Percentiles rank a stretch among this genome's conserved stretches.
Conservation (phyloP, 192 early-diverging fungal genomes). For the Coemansia sp. region DNA sequence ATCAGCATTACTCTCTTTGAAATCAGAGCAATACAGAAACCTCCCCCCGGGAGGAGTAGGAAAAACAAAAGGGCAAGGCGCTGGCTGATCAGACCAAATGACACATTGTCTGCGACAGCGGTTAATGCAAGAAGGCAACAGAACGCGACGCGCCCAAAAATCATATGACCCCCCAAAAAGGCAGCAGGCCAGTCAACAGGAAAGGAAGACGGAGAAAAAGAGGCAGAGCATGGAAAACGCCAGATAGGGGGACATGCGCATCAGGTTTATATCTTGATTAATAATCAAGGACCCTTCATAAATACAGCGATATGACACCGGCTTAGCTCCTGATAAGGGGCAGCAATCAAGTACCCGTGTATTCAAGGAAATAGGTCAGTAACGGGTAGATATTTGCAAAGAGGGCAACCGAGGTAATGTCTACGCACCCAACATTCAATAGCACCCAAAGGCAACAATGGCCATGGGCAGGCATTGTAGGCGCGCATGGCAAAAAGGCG, state of each 20-base stretch:
- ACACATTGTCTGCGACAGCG: not conserved
- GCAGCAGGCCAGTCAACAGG: not conserved
- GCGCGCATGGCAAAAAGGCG: slow-evolving; percentile 12
- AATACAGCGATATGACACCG: not conserved
- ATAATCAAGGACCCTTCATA: not conserved
- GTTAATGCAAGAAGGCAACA: slow-evolving; percentile 5
- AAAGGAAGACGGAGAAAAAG: not conserved
- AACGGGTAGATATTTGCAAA: not conserved
- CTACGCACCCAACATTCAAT: not conserved
- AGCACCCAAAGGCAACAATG: not conserved
- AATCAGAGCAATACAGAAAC: not conserved
- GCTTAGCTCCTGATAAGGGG: not conserved
- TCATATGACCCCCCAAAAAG: not conserved
- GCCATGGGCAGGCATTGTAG: not conserved
- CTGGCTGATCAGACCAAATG: slow-evolving; percentile 2
- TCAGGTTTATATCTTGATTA: not conserved
- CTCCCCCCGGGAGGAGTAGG: not conserved
- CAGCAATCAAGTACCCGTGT: not conserved
- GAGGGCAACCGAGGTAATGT: not conserved
- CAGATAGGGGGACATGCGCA: not conserved
- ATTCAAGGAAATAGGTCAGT: not conserved
- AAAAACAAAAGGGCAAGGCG: not conserved
- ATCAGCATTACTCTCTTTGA: not conserved
- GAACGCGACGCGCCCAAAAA: slow-evolving; percentile 7
- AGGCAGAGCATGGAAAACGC: not conserved